Percentiles rank a stretch among this genome's conserved stretches.
phyloP scores from a whole-genome alignment of 2,329 filamentous ascomycete genomes.

The Chalara sp. region DNA sequence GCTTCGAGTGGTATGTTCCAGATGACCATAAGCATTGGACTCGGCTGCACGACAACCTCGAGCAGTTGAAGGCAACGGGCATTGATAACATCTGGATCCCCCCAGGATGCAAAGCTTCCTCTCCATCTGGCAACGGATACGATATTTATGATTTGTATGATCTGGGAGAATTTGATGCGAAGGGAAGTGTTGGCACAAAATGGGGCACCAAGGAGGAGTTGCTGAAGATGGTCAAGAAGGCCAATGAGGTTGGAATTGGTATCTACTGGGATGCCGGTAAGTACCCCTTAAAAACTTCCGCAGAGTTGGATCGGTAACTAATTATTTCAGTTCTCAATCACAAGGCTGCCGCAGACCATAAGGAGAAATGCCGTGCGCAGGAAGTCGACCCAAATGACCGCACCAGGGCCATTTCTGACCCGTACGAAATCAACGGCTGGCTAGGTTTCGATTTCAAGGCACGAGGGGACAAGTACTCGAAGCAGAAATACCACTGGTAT shows the following conservation, averaged over 20 bases:
- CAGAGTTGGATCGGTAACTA: neutral
- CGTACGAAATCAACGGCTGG: slow-evolving; percentile 62
- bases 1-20: slow-evolving; percentile 67
- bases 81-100: slow-evolving; percentile 62
- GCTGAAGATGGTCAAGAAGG: slow-evolving; percentile 40
- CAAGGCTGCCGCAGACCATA: slow-evolving; percentile 61
- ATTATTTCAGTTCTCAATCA: slow-evolving; percentile 54
- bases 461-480: slow-evolving; percentile 51
- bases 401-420: slow-evolving; percentile 43
- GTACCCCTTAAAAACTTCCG: no score
- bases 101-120: slow-evolving; percentile 62
- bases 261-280: slow-evolving; percentile 57
- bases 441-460: slow-evolving; percentile 60
- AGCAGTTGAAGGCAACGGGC: slow-evolving; percentile 50
- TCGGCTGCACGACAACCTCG: slow-evolving; percentile 45
- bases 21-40: slow-evolving; percentile 54
- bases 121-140: slow-evolving; percentile 57
- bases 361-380: slow-evolving; percentile 54
- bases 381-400: slow-evolving; percentile 59
- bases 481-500: slow-evolving; percentile 57
- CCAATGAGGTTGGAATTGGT: slow-evolving; percentile 46
- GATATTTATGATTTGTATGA: slow-evolving; percentile 66
- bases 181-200: slow-evolving; percentile 55
- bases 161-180: slow-evolving; percentile 67
- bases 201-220: slow-evolving; percentile 63